Conservation (phyloP, 2,329 filamentous ascomycete species). For the Trichothecium roseum region DNA sequence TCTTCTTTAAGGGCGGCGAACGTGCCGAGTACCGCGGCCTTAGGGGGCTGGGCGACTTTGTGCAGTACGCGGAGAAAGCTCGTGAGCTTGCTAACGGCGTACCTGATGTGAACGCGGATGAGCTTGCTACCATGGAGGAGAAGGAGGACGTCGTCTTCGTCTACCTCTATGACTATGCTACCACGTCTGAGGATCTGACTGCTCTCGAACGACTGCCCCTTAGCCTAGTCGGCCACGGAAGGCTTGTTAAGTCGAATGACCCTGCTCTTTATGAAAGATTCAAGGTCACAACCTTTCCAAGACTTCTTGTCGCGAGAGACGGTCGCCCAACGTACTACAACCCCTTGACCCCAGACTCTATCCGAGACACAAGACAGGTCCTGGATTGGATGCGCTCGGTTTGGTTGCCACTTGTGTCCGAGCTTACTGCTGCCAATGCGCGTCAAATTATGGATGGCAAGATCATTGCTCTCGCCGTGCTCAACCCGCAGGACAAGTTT, state of each 20-base stretch:
- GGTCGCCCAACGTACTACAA: conserved; percentile 86
- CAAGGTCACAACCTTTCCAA: conserved; percentile 96
- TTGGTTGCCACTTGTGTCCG: conserved; percentile 92
- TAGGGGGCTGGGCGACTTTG: conserved; percentile 81
- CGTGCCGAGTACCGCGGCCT: conserved; percentile 88
- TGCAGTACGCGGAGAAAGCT: conserved; percentile 79
- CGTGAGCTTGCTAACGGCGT: conserved; percentile 68
- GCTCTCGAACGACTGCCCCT: conserved; percentile 80
- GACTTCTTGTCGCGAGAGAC: conserved; percentile 79
- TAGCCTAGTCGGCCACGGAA: conserved; percentile 82
- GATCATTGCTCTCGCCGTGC: conserved; percentile 84
- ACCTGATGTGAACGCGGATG: conserved; percentile 64
- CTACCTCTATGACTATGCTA: conserved; percentile 96
- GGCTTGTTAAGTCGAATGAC: conserved; percentile 84
- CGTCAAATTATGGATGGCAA: conserved; percentile 92
- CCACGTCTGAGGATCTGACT: conserved; percentile 81
- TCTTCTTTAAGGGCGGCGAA: conserved; percentile 88
- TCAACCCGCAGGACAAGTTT: conserved; percentile 70
- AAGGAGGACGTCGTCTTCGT: conserved; percentile 93
- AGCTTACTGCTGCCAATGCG: conserved; percentile 84
- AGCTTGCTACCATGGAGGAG: conserved; percentile 76
- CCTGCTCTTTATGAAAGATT: conserved; percentile 66
- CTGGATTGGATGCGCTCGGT: conserved; percentile 91
- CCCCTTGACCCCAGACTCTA: conserved; percentile 77
- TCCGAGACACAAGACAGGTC: conserved; percentile 73